Base-by-base conservation (phyloP, 1,284 basidiomycete genomes). In the Tetrapyrgos nigripes region DNA sequence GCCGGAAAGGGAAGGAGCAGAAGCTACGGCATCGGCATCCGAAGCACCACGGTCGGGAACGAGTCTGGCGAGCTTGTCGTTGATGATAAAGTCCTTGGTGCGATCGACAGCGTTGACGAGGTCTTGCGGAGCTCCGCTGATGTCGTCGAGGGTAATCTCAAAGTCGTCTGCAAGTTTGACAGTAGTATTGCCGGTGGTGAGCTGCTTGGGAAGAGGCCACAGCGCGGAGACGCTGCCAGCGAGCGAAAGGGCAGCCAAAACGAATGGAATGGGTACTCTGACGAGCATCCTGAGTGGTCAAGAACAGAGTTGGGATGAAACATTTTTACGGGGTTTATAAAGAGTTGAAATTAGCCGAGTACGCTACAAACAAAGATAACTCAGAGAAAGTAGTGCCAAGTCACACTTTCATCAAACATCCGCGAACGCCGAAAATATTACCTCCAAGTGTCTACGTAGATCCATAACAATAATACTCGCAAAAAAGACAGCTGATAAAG, bases 201-300 rank as follows among this genome's bases (percentile, higher is more conserved):
- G 69, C 3, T 67, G 68, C 13, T 76, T 71, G 0, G 91, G 92
- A 44, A 83, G 78, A 10, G 90, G 89, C 89, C 90, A 92, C 50
- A 86, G 73, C 3, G 78, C 67, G 29, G 62, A 54, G 6, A 59
- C 66, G 40, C 35, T 50, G 21, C 35, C 28, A 8, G 43, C 46
- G 13, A 46, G 19, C 8, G 44, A 21, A 29, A 33, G 27, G 17
- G 31, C 27, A 29, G 50, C 27, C 13, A 21, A 11, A 35, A 51
- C 28, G 23, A 37, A 26, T 31, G 26, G 29, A 21, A 50, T 26
- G 21, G 29, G 49, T 5, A 50, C 29, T 14, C 24, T 47, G 46
- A 26, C 46, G 21, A 40, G 6, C 37, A 40, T 40, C 4, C 14
- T 33, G 8, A 33, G 31, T 33, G 31, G 14, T 33, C 37, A 6